Base-by-base conservation (phyloP, 2,329 filamentous ascomycete species). In the Huntiella savannae region DNA sequence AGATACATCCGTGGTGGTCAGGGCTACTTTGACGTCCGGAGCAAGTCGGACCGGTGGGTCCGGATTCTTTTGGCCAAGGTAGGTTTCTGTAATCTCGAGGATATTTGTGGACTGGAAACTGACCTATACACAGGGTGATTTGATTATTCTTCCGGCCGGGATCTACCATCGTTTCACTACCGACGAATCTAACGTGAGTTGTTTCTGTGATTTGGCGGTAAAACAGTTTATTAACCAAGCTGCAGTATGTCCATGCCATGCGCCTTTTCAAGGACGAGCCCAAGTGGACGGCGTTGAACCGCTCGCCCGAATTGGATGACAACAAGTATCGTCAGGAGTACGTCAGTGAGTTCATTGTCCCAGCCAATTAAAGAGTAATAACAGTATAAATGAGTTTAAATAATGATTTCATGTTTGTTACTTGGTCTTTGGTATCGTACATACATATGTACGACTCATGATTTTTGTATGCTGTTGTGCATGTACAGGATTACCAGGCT, bases 101-200 rank as follows among this genome's bases (percentile, higher is more conserved):
- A 12, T n/a, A 19, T 11, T 3, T 4, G n/a, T 40, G 17, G 12
- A 16, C 33, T 22, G 22, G 15, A 13, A 11, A 28, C 36, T 45
- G 12, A 34, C 19, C 16, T 28, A 22, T 10, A 34, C n/a, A 5
- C 43, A 64, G 66, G 69, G 78, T 55, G 91, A 98, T 64, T 66
- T 98, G 62, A 82, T 98, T 56, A 88, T 98, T 57, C 68, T 98
- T 54, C 91, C 91, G 1, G 77, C 87, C 36, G 91, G 91, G 3
- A 96, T 98, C 51, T 98, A 95, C 62, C 91, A 98, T 64, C 79
- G 91, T 4, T 98, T 98, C 59, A 98, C 91, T 5, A 96, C 87
- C 0, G 87, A 95, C 62, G 77, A 80, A 58, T 73, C 79, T 51
- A 93, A 98, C 59, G 87, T 94, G 62, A 65, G 84, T 73, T 37